Evolutionary conservation across 176 grass and related monocot species (phyloP).

Genomic region (Elaeis guineensis): DNA sequence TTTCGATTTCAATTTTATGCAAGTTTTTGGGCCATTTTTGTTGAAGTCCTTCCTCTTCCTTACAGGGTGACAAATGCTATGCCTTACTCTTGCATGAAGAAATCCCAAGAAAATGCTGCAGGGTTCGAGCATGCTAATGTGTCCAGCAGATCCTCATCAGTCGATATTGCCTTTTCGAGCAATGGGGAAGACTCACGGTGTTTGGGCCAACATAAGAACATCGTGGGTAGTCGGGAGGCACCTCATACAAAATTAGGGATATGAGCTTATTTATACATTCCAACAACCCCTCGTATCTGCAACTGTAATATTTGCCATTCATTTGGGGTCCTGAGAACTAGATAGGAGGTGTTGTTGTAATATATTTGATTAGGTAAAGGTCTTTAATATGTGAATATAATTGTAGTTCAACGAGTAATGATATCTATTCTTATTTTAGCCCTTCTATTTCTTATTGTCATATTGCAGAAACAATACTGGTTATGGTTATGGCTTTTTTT

Average conservation of each 20-base stretch:
- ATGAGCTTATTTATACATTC: constrained; percentile 11
- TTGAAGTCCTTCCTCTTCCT: background rate
- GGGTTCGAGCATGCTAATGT: constrained; percentile 32
- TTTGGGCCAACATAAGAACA: constrained; percentile 49
- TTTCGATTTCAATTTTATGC: no score
- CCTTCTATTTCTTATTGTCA: no score
- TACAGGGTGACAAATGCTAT: constrained; percentile 45
- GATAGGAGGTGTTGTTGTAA: constrained; percentile 24
- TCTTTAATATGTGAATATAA: no score
- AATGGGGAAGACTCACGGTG: constrained; percentile 36
- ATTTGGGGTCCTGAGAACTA: background rate
- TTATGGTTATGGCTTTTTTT: no score
- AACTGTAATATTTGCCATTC: no score
- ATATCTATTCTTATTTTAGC: no score
- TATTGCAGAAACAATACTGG: no score
- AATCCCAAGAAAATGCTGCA: constrained; percentile 40
- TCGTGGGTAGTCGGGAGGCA: constrained; percentile 37
- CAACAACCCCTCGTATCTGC: no score
- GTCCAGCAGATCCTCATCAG: constrained; percentile 44
- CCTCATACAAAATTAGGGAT: constrained; percentile 58
- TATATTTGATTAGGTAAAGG: constrained; percentile 14
- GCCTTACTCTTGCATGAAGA: constrained; percentile 56
- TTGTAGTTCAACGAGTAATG: no score
- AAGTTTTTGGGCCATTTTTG: no score
- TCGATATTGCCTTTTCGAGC: constrained; percentile 50